Evolutionary conservation across 345 rosid genomes (phyloP).

Genomic region (Durio zibethinus): DNA sequence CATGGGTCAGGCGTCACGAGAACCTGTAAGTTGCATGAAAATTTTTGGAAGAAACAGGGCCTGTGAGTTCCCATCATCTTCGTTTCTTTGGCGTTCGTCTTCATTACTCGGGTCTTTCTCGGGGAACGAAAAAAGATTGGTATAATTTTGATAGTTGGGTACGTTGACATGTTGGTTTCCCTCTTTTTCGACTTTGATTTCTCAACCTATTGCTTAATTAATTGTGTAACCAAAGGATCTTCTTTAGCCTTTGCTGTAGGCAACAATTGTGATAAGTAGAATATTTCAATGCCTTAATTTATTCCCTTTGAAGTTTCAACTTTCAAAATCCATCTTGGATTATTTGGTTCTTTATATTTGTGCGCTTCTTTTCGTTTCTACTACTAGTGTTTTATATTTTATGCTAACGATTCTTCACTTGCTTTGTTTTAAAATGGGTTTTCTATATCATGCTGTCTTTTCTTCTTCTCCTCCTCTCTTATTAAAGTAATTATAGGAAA

Average conservation of each 20-base stretch:
- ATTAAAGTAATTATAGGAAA: slow-evolving; percentile 16
- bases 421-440: not conserved
- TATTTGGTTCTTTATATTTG: slow-evolving; percentile 12
- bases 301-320: slow-evolving; percentile 9
- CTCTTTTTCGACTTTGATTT: not conserved
- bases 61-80: not conserved
- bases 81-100: slow-evolving; percentile 12
- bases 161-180: slow-evolving; percentile 19
- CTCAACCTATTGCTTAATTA: not conserved
- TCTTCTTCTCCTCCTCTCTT: slow-evolving; percentile 3
- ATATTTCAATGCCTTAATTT: slow-evolving; percentile 9
- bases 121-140: slow-evolving; percentile 13
- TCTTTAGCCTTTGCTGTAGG: not conserved
- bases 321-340: slow-evolving; percentile 10
- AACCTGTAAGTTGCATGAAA: slow-evolving; percentile 26
- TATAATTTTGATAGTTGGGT: slow-evolving; percentile 13
- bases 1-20: slow-evolving; percentile 9
- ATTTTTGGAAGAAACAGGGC: slow-evolving; percentile 7
- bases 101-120: slow-evolving; percentile 17
- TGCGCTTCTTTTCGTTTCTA: not conserved
- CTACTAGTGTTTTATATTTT: not conserved
- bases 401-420: slow-evolving; percentile 2
- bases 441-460: slow-evolving; percentile 19
- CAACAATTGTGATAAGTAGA: slow-evolving; percentile 16
- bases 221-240: not conserved